Base-by-base conservation (phyloP, 441 rosid genomes). In the Metrosideros polymorpha region DNA sequence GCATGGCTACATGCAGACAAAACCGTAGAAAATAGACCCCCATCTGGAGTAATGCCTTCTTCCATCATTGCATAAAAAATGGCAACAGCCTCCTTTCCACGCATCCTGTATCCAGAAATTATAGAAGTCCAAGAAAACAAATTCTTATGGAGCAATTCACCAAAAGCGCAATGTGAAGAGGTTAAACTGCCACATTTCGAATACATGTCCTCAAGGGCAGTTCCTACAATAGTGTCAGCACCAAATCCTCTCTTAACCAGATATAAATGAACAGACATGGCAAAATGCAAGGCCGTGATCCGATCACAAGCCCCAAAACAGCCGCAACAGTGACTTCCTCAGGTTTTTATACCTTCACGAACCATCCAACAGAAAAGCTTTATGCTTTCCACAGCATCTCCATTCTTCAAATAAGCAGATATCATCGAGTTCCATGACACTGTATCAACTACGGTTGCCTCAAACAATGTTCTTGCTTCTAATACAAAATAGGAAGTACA, bases 1-100 rank as follows among this genome's bases (percentile, higher is more conserved):
- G 89, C 76, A 52, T 84, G 86, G 86, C 89, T 87, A 61, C 86
- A 87, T 29, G 89, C 84, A 54, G 86, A 87, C 84, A 87, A 56
- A 54, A 87, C 89, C 19, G 84, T 79, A 55, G 82, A 77, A 49
- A 84, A 42, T 53, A 82, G 84, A 55, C 43, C 89, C n/a, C n/a
- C 84, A 39, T 84, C 86, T 49, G 84, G 86, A 32, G 32, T 39
- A 47, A 87, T n/a, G 13, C 57, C 79, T 47, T 59, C 63, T 47
- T 47, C 51, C 22, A 57, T 14, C 86, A 84, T 35, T 50, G 82
- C 82, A 87, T 59, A 22, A 79, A 84, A 50, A 49, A 54, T 30
- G 51, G 82, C 79, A 76, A 87, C 49, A 18, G 89, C 82, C 14
- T 84, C 89, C 76, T 56, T 87, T 30, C 82, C 50, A 77, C 79